Evolutionary conservation across 2,329 filamentous ascomycete species (phyloP).

Genomic region (Colletotrichum tropicicola): DNA sequence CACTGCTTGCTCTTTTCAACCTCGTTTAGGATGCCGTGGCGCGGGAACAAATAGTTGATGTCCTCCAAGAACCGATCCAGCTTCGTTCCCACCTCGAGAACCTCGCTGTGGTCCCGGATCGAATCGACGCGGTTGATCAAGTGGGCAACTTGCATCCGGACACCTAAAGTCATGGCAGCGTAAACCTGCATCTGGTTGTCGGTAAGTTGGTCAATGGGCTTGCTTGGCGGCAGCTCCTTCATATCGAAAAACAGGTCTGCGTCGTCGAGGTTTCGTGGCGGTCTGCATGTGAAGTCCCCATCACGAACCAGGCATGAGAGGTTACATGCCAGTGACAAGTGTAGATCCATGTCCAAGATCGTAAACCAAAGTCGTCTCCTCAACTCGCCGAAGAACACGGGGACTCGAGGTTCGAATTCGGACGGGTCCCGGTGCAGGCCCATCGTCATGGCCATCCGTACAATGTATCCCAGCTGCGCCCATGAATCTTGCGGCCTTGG

Average conservation of each 20-base stretch:
- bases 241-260: constrained; percentile 57
- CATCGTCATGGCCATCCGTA: constrained; percentile 68
- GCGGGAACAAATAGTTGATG: constrained; percentile 61
- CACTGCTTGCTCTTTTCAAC: constrained; percentile 59
- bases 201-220: constrained; percentile 60
- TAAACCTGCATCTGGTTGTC: constrained; percentile 64
- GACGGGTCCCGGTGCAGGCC: constrained; percentile 65
- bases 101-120: constrained; percentile 61
- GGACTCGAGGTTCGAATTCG: constrained; percentile 59
- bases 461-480: constrained; percentile 63
- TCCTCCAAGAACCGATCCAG: constrained; percentile 64
- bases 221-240: constrained; percentile 56
- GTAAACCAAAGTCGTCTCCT: constrained; percentile 65
- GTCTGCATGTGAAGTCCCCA: constrained; percentile 61
- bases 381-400: constrained; percentile 61
- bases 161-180: constrained; percentile 58
- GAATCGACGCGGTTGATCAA: constrained; percentile 61
- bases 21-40: constrained; percentile 51
- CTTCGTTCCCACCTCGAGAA: constrained; percentile 62
- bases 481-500: constrained; percentile 59
- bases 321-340: constrained; percentile 61
- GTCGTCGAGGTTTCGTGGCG: constrained; percentile 64
- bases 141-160: constrained; percentile 59
- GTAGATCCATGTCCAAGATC: constrained; percentile 65
- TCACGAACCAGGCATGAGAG: constrained; percentile 61